Evolutionary conservation across 495 filamentous ascomycete species (phyloP).

Genomic region (Jackrogersella multiformis): DNA sequence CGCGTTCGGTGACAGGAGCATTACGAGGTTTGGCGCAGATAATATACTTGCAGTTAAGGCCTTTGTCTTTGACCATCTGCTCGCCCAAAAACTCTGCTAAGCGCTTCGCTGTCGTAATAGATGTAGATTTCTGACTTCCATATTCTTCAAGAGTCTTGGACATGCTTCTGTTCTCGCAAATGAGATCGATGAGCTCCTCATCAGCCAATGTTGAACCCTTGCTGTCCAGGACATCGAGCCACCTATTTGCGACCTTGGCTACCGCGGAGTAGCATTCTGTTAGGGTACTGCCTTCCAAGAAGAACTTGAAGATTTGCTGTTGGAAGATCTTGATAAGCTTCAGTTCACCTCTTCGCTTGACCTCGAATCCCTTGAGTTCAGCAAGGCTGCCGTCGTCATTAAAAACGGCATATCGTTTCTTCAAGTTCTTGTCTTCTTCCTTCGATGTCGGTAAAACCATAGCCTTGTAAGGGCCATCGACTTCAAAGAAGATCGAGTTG

Average conservation of each 20-base stretch:
- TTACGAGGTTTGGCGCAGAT: constrained; percentile 87
- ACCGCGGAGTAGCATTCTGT: constrained; percentile 90
- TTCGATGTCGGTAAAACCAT: constrained; percentile 98
- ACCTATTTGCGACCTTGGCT: constrained; percentile 93
- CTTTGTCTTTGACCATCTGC: constrained; percentile 99
- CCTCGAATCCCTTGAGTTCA: constrained; percentile 98
- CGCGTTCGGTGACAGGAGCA: constrained; percentile 93
- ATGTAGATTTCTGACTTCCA: constrained; percentile 92
- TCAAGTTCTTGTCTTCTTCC: constrained; percentile 99
- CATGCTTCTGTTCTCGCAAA: constrained; percentile 99
- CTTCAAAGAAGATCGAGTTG: constrained; percentile 99
- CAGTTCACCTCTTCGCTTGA: constrained; percentile 96
- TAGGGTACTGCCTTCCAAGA: constrained; percentile 87
- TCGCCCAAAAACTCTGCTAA: constrained; percentile 96
- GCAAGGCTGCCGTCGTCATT: constrained; percentile 96
- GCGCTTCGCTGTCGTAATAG: constrained; percentile 96
- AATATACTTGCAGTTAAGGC: constrained; percentile 98
- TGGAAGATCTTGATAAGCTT: constrained; percentile 99
- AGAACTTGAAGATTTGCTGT: constrained; percentile 99
- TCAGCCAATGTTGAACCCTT: constrained; percentile 89
- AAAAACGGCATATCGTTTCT: constrained; percentile 99
- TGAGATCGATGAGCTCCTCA: constrained; percentile 97
- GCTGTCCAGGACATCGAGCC: constrained; percentile 92
- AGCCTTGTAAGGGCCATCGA: constrained; percentile 95
- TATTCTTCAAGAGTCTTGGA: constrained; percentile 96